Evolutionary conservation across 371 early-diverging fungal genomes (phyloP), one percentile per base, ranked within the genome.

Genomic region (Lichtheimia corymbifera): DNA sequence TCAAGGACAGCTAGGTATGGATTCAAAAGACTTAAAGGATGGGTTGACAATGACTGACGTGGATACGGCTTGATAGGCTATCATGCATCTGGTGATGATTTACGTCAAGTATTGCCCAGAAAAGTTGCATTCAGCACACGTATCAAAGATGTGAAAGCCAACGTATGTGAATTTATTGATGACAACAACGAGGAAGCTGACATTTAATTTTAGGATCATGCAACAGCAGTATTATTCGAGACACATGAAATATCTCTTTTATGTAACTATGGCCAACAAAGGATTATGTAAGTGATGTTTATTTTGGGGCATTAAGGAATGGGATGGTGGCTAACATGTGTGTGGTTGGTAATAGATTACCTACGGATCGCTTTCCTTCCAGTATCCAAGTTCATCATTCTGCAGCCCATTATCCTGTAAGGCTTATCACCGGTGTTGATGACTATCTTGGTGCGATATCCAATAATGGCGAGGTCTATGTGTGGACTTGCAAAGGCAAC

Each of bases 1-100:
- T 63, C 76, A 81, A 54, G 93, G 93, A 0, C 93, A 93, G 61
- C 70, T 93, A n/a, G 91, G 89, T 72, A 63, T 58, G 58, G 0
- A 3, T 2, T 15, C 14, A 7, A 17, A 18, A 51, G 30, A 47
- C 25, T 18, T 4, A 35, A 28, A 40, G 27, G 27, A 59, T n/a
- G 41, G 0, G 47, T 18, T 6, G 14, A 22, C n/a, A 45, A 15
- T 24, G 42, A 2, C 13, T 13, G 22, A 35, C 27, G 20, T 1
- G 41, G 44, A 49, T 22, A 61, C 41, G 44, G 15, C 20, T 24
- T 63, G 44, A 41, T 22, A 68, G 78, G 81, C 0, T 86, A 86
- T 54, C 73, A 80, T 58, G 73, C 75, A n/a, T 71, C 76, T 18
- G 82, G 76, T 4, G 72, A 74, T 43, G 76, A 78, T 14, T 15